Evolutionary conservation across 495 filamentous ascomycete genomes (phyloP), one percentile per base, ranked within the genome.

Genomic region (Neurospora sp.): DNA sequence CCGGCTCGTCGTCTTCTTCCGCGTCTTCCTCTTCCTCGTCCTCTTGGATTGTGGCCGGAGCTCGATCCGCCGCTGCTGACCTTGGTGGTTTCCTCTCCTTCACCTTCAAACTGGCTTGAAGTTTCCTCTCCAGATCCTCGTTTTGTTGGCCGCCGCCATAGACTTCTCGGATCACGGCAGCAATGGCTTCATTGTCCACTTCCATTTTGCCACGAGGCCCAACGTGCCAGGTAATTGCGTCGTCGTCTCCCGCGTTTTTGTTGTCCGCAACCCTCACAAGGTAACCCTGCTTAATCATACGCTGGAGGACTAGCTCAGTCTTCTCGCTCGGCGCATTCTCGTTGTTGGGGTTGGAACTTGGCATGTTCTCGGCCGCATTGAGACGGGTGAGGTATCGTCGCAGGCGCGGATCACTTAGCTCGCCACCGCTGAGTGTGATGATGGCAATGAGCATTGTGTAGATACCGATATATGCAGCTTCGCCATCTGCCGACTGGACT

Each of bases 121-220:
- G 74, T 75, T 85, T 87, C 76, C 81, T 84, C 70, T 88, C 84
- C 31, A 91, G 77, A 70, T 89, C 87, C 5, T 85, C 82, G 9
- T 80, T 84, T 27, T 35, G 14, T 35, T 9, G 54, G 38, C 79
- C 79, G 9, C 82, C 81, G 39, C 85, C 87, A 81, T 88, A 90
- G 39, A 90, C 82, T 72, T 88, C 83, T 71, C 87, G 87, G 4
- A 95, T 89, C 70, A 98, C 77, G 3, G 88, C 88, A 16, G 89
- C 88, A 39, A 96, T 90, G 16, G 90, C 92, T 39, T 88, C 85
- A 71, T 88, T 88, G 3, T 90, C 91, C 40, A 99, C 90, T 79
- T 99, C 96, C 14, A 93, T 84, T 82, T 93, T 97, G 16, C 94
- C 96, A 41, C 96, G 86, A 39, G 93, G 91, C 4, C 94, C 94